These are phyloP conservation scores for Didymella sp. DNA, from an alignment of 2,329 filamentous ascomycete genomes.

Conservation along the genomic window DNA sequence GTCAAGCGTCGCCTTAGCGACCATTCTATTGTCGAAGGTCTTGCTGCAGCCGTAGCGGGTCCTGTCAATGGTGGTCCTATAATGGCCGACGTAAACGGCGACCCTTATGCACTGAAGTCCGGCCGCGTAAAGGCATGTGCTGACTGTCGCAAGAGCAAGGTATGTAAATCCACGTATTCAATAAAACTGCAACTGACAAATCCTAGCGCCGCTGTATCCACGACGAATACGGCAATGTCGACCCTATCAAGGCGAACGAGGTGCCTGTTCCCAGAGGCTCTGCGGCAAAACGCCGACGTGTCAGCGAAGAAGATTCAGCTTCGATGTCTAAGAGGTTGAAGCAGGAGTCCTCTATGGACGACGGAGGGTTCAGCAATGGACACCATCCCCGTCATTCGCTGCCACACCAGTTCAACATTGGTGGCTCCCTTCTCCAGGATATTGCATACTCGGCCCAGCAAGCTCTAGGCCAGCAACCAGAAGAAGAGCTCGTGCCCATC, in stretches of 20 bases:
- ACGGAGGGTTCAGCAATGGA: constrained; percentile 32
- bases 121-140: constrained; percentile 69
- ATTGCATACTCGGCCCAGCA: constrained; percentile 43
- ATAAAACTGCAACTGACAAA: constrained; percentile 27
- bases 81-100: constrained; percentile 45
- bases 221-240: constrained; percentile 68
- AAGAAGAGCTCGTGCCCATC: constrained; percentile 39
- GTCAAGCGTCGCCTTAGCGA: constrained; percentile 46
- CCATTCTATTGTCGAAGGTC: constrained; percentile 33
- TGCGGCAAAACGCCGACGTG: constrained; percentile 61
- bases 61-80: constrained; percentile 42
- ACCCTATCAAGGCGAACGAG: constrained; percentile 69
- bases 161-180: constrained; percentile 46
- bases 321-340: constrained; percentile 37
- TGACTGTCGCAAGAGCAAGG: constrained; percentile 72
- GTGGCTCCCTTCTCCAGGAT: constrained; percentile 32
- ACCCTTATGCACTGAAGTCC: constrained; percentile 59
- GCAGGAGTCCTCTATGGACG: constrained; percentile 34
- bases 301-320: constrained; percentile 41
- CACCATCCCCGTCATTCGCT: constrained; percentile 34
- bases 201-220: constrained; percentile 69
- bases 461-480: constrained; percentile 28
- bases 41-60: constrained; percentile 23
- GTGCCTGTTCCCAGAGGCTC: constrained; percentile 65
- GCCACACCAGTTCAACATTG: constrained; percentile 30